These are phyloP conservation scores for Acanthamoeba culbertsoni DNA, from an alignment of 208 protist species.

Conservation along the genomic window DNA sequence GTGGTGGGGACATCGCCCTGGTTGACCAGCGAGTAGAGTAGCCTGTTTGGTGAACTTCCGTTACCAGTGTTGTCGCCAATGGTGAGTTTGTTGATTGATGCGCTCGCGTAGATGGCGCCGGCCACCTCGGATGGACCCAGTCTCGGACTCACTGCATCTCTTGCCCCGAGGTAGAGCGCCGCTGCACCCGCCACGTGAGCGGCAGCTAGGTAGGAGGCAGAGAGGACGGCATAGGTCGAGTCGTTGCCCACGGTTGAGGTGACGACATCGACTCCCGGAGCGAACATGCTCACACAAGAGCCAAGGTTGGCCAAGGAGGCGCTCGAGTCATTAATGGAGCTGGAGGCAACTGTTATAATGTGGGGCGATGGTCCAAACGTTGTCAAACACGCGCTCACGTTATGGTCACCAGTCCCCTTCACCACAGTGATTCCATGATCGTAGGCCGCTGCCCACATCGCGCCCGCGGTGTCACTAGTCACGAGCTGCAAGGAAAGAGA, in stretches of 20 bases:
- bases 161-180: not conserved
- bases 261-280: not conserved
- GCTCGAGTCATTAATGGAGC: not conserved
- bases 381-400: not conserved
- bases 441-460: not conserved
- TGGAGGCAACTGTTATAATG: not conserved
- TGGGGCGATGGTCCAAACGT: not conserved
- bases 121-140: not conserved
- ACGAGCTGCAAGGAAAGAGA: too few relatives aligned
- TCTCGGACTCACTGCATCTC: not conserved
- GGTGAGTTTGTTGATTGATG: not conserved
- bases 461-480: too few relatives aligned
- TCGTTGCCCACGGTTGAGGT: not conserved
- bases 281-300: conserved; percentile 6
- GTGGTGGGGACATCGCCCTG: not conserved
- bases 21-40: not conserved
- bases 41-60: not conserved
- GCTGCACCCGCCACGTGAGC: not conserved
- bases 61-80: not conserved
- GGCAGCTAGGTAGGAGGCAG: not conserved
- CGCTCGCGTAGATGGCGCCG: conserved; percentile 2
- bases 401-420: conserved; percentile 11
- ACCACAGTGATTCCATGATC: not conserved
- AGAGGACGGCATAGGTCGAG: not conserved
- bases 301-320: conserved; percentile 57